Base-by-base conservation (phyloP, 768 basidiomycete genomes). In the Phlebiopsis flavidoalba region DNA sequence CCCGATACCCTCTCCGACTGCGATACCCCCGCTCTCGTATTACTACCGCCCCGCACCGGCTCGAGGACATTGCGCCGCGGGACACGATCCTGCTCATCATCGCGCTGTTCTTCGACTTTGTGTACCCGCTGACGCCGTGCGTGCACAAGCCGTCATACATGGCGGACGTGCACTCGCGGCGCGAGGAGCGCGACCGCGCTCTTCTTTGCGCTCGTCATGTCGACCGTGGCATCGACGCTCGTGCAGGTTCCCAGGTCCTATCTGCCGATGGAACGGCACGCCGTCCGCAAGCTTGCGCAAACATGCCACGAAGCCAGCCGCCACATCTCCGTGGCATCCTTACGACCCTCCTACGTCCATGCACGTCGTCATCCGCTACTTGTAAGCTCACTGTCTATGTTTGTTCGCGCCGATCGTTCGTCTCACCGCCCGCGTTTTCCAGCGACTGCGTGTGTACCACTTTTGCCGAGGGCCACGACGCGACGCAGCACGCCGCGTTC, bases 141-240 rank as follows among this genome's bases (percentile, higher is more conserved):
- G 76, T 97, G 48, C 95, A 97, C 76, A 90, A 89, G 69, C 92
- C 92, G 26, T 91, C 89, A 1, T 95, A 95, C 72, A 88, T 93
- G 84, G 88, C 90, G n/a, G 94, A 94, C 74, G 77, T 97, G 33
- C 85, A 88, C 63, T 78, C 84, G 0, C 83, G 83, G 47, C 75
- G 91, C 60, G 94, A 95, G 74, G 92, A 95, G 69, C 83, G 85
- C 19, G 91, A 95, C 67, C 92, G n/a, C 93, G 26, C 83, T 95
- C 43, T 96, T 95, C 77, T 95, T 92, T 67, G 88, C 93, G 5
- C 76, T 96, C 31, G 90, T 97, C 64, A 90, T 95, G 87, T 89
- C 88, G 14, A 91, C 91, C 10, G 84, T 95, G 17, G 91, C 93
- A 3, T 88, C 87, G 15, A 95, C 94, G 0, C 78, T 95, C 11